phyloP scores from a whole-genome alignment of 768 basidiomycete genomes.

The Coprinopsis cinerea region DNA sequence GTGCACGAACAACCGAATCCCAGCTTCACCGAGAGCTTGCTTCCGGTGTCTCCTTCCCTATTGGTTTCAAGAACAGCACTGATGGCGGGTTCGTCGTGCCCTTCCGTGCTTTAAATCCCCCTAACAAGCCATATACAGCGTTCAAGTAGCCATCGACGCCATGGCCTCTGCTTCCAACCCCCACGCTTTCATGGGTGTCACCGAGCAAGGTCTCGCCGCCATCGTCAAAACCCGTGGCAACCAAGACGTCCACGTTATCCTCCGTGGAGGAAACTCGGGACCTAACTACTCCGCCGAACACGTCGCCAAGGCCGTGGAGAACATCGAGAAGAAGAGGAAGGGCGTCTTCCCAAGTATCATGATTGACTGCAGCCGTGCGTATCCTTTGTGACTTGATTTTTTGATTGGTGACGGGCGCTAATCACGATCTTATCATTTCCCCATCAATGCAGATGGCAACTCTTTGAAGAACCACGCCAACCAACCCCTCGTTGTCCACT shows the following conservation, averaged over 20 bases:
- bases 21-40: constrained; percentile 97
- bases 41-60: constrained; percentile 94
- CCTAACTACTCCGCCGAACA: constrained; percentile 81
- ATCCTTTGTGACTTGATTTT: constrained; percentile 1
- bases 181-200: constrained; percentile 95
- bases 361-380: constrained; percentile 80
- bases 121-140: constrained; percentile 29
- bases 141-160: constrained; percentile 91
- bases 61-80: constrained; percentile 99
- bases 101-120: neutral
- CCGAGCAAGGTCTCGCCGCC: constrained; percentile 82
- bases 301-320: constrained; percentile 55
- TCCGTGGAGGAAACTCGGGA: constrained; percentile 87
- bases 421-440: neutral
- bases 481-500: constrained; percentile 74
- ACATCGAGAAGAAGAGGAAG: constrained; percentile 58
- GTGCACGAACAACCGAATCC: constrained; percentile 94
- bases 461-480: constrained; percentile 93
- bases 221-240: constrained; percentile 90
- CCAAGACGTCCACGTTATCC: constrained; percentile 90
- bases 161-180: constrained; percentile 90
- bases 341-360: constrained; percentile 61
- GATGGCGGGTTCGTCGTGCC: constrained; percentile 63
- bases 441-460: constrained; percentile 68
- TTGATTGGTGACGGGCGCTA: neutral